Base-by-base conservation (phyloP, 257 asterid species). In the Phtheirospermum japonicum region DNA sequence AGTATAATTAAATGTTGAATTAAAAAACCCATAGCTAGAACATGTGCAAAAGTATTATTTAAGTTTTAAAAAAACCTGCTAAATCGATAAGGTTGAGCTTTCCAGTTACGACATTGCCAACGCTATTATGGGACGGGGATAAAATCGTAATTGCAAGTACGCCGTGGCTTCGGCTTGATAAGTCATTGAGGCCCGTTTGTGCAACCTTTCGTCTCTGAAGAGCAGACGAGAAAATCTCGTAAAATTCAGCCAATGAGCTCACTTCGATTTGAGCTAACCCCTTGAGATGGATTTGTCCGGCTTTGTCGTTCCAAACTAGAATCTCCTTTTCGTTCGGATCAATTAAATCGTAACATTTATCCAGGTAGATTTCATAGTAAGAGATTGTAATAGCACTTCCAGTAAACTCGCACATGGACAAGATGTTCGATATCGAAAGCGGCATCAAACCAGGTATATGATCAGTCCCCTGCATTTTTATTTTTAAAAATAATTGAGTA, bases 111-210 rank as follows among this genome's bases (percentile, higher is more conserved):
- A 43, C 13, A 30, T 71, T 67, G 48, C 72, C 77, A 20, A 54
- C 59, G 49, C 54, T 66, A 50, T 76, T 64, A 50, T 77, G 64
- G 0, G 63, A 61, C 58, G 80, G 91, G 14, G 85, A 75, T 19
- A 74, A 77, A 63, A 89, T 68, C 17, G 71, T 67, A 58, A 89
- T 72, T 59, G 75, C 80, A 42, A 92, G 90, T 45, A 85, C 86
- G 0, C 83, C 93, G n/a, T 89, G 99, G 74, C 98, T 92, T 69
- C 98, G 79, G 73, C 98, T 92, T 9, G 98, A 92, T 10, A 72
- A 87, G 58, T 92, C 95, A 65, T 88, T 92, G 64, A 83, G 77
- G 37, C 79, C 75, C 13, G 98, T 86, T 51, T 62, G 76, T 19
- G 95, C 98, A 20, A 86, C 84, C 80, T 86, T 92, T 57, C 98